A percentile compares a stretch with the other conserved stretches of the same genome.
Conservation (phyloP, 2,329 filamentous ascomycete species). For the Claviceps sp. region DNA sequence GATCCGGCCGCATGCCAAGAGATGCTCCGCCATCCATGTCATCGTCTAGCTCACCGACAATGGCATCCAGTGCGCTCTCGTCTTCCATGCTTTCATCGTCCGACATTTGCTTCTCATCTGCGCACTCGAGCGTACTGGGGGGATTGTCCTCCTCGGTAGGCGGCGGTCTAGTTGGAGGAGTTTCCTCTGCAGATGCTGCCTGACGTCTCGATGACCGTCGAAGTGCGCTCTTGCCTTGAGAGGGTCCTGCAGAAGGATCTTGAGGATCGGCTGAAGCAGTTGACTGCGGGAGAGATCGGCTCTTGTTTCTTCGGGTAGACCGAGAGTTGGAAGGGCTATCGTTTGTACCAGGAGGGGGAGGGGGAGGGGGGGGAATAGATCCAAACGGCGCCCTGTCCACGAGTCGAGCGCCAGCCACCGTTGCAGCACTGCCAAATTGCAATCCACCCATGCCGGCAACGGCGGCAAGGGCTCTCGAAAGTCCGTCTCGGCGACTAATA, state of each 20-base stretch:
- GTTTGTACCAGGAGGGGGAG: slow-evolving; percentile 11
- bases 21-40: slow-evolving; percentile 64
- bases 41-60: slow-evolving; percentile 83
- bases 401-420: slow-evolving; percentile 32
- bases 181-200: slow-evolving; percentile 36
- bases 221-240: slow-evolving; percentile 43
- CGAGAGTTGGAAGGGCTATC: slow-evolving; percentile 31
- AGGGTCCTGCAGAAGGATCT: slow-evolving; percentile 32
- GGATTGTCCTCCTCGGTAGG: slow-evolving; percentile 46
- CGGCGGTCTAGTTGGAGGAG: slow-evolving; percentile 36
- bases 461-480: slow-evolving; percentile 58
- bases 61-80: slow-evolving; percentile 58
- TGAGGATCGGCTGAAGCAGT: slow-evolving; percentile 27
- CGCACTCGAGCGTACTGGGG: slow-evolving; percentile 72
- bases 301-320: slow-evolving; percentile 31
- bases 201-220: slow-evolving; percentile 53
- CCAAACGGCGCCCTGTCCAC: slow-evolving; percentile 30
- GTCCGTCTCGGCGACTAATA: slow-evolving; percentile 46
- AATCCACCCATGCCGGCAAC: slow-evolving; percentile 61
- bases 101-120: slow-evolving; percentile 75
- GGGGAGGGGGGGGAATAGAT: slow-evolving; percentile 20
- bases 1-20: slow-evolving; percentile 41
- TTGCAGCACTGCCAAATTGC: slow-evolving; percentile 33
- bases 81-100: slow-evolving; percentile 53
- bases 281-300: slow-evolving; percentile 28